Evolutionary conservation across 176 grass and related monocot genomes (phyloP), one percentile per base, ranked within the genome.

Genomic region (Aegilops tauschii): DNA sequence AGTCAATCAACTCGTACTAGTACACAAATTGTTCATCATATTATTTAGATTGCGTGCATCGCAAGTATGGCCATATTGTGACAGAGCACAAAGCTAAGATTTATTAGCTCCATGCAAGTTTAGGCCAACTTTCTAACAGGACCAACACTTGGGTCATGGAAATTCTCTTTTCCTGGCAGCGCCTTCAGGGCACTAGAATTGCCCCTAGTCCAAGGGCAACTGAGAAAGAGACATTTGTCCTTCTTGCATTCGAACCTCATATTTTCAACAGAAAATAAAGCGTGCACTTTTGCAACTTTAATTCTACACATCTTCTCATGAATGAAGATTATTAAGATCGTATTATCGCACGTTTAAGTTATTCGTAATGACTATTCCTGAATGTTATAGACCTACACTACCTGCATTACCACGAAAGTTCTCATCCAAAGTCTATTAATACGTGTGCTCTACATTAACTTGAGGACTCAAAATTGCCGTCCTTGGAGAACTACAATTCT

Each of bases 221-320:
- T 77, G 23, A 81, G 89, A 91, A 91, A 91, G 77, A 61, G 86
- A 91, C 84, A 64, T 85, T 91, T 80, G 7, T 80, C n/a, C 62
- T 36, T 21, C 80, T n/a, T 20, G 23, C 64, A 61, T 86, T 35
- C 14, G 78, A 28, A 80, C 35, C 16, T 80, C 37, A 61, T 58
- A 74, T 52, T 49, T 49, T 49, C 12, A 49, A 49, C 67, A 84
- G 79, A 87, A 21, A 45, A 80, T 67, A 49, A 61, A 84, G 17
- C n/a, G 23, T 81, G 81, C 45, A 80, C 68, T 42, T 29, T 84
- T 87, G 27, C 69, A 85, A 69, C 81, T 59, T 83, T 12, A 29
- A 2, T 59, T 82, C 36, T 82, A 68, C 47, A 27, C 36, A 28
- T 42, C 40, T 77, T 69, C 47, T 77, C 31, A 77, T 77, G 81